These are phyloP conservation scores for Agrocybe chaxingu DNA, from an alignment of 768 basidiomycete species.

Conservation along the genomic window DNA sequence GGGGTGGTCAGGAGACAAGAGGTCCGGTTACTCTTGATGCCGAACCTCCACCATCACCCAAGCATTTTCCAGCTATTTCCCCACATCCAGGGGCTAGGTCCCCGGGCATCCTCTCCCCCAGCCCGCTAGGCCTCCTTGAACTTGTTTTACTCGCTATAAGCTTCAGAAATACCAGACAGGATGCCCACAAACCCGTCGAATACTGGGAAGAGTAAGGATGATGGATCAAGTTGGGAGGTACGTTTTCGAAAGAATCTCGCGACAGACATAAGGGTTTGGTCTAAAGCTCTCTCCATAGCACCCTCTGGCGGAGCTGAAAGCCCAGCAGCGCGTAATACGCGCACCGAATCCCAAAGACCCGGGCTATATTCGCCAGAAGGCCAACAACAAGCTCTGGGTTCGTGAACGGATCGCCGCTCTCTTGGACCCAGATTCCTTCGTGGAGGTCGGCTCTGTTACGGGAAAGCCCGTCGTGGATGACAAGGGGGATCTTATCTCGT, in stretches of 20 bases:
- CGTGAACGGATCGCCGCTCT: conserved; percentile 32
- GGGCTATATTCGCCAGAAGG: conserved; percentile 37
- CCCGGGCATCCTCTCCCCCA: neutral
- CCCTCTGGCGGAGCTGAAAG: conserved; percentile 26
- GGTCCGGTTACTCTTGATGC: conserved; percentile 14
- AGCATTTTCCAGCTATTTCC: neutral
- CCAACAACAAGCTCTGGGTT: conserved; percentile 37
- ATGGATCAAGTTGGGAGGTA: conserved; percentile 30
- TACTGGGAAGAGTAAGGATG: conserved; percentile 9
- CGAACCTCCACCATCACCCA: conserved; percentile 1
- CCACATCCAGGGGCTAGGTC: neutral
- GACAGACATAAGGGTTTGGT: neutral
- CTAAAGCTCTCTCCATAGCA: conserved; percentile 12
- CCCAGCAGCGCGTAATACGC: conserved; percentile 28
- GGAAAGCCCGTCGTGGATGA: conserved; percentile 29
- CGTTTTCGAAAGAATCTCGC: neutral
- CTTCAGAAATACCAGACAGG: too few species aligned
- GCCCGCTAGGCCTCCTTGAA: too few species aligned
- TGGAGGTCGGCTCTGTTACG: conserved; percentile 34
- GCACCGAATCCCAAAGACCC: conserved; percentile 31
- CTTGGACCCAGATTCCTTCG: conserved; percentile 30
- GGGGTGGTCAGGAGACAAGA: neutral
- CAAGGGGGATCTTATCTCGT: conserved; percentile 25
- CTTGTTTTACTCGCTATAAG: too few species aligned
- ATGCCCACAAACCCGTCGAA: conserved; percentile 19